Evolutionary conservation across 257 asterid genomes (phyloP).

Genomic region (Solanum etuberosum): DNA sequence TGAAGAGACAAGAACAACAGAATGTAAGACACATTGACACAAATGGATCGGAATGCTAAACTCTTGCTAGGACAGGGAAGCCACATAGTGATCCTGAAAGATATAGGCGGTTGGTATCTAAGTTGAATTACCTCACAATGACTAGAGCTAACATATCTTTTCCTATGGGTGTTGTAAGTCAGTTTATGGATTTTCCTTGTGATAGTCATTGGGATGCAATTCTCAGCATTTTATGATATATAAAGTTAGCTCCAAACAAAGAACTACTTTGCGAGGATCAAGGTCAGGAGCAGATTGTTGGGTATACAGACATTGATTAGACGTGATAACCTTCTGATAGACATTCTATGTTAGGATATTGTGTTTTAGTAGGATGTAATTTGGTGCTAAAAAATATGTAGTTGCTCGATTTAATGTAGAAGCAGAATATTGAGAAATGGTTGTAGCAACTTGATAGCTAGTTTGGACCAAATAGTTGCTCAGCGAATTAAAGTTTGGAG

Average conservation of each 20-base stretch:
- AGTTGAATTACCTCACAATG: neutral
- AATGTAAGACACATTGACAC: neutral
- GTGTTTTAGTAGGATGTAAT: neutral
- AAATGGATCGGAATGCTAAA: neutral
- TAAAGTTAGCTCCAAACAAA: neutral
- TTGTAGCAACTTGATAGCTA: neutral
- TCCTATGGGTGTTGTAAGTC: neutral
- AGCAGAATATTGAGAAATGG: neutral
- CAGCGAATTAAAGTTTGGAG: neutral
- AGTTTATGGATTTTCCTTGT: neutral
- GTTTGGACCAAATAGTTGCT: neutral
- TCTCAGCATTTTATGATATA: neutral
- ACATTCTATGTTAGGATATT: neutral
- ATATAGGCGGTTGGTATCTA: neutral
- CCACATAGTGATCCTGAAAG: neutral
- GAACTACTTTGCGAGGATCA: neutral
- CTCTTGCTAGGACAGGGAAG: neutral
- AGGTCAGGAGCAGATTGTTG: neutral
- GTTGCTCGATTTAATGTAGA: neutral
- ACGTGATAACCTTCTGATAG: neutral
- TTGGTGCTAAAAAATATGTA: neutral
- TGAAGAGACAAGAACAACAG: neutral
- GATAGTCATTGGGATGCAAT: neutral
- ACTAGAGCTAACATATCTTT: neutral
- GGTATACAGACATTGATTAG: neutral